Base-by-base conservation (phyloP, 2,329 filamentous ascomycete species). In the Torrubiella hemipterigena region DNA sequence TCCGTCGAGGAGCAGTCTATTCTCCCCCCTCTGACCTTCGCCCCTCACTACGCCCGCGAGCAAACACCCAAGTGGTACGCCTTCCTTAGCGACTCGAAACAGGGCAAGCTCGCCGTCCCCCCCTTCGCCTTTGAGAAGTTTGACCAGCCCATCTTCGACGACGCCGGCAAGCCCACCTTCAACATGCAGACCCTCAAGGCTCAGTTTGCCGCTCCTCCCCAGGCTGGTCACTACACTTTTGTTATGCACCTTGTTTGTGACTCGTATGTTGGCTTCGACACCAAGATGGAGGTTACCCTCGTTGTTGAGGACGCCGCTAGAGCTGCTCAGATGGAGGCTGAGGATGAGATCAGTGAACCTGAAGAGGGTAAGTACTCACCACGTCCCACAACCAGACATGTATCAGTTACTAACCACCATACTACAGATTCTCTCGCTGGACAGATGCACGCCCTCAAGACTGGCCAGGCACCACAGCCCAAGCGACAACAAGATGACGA, bases 271-370 rank as follows among this genome's bases (percentile, higher is more conserved):
- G 91, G 91, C 27, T 85, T 95, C 43, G 93, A 98, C 52, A 81
- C 80, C 30, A 91, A 86, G 67, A 75, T 84, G 67, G 85, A 95
- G 49, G 84, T 94, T 17, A 86, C 82, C 2, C 68, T 98, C 32
- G 73, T 81, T 17, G 85, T 98, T 7, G 86, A 94, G 48, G 87
- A 96, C 46, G 78, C 83, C 20, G 81, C 74, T 56, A 91, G 89
- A 61, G 87, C 84, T 5, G 79, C 73, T 14, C 73, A 80, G 43
- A 77, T 93, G 50, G 73, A 74, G 31, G 81, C 77, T 29, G 86
- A 95, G 43, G 91, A 94, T 47, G 91, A 98, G 36, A 98, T 98
- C 43, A 93, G 84, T 51, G 91, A 98, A 55, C 91, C 93, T 21
- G 91, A 96, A 41, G 91, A 98, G 67, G 91, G 91, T 94, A 69